Evolutionary conservation across 208 protist species (phyloP), one percentile per base, ranked within the genome.

Genomic region (Trypanosoma theileri): DNA sequence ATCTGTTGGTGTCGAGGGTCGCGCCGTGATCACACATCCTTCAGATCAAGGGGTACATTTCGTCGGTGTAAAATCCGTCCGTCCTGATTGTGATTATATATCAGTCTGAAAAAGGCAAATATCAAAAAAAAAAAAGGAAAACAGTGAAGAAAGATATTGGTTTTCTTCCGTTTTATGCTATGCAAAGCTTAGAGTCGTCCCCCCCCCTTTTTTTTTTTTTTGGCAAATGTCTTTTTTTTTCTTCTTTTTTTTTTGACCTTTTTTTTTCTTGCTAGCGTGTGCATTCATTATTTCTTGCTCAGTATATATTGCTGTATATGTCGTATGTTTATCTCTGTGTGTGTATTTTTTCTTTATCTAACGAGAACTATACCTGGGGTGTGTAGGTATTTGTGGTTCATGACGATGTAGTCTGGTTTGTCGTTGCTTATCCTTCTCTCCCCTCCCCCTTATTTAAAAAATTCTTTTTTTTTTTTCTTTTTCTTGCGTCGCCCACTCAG

Each of bases 21-120:
- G 84, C 10, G 80, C 75, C 40, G 84, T 93, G 63, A 92, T 96
- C 71, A 96, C 90, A n/a, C 71, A 79, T 16, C 85, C 86, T 0
- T 92, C 87, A 0, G 81, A 93, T 53, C 66, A 88, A 22, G 90
- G 90, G 22, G 84, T 79, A 1, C 90, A 96, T 56, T 57, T 91
- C 56, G 72, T 78, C 22, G 87, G 87, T 52, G 82, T 82, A 0
- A 59, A 19, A 22, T 42, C 59, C 6, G 59, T 67, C 22, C 51
- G 52, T 41, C 51, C 44, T n/a, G 57, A 66, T 3, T 48, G 61
- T n/a, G 60, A 76, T 22, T 76, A 76, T 42, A 62, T 76, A 22
- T 71, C 71, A 19, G 63, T 71, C 58, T 76, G 53, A 64, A 50
- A 4, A 54, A 24, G n/a, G 8, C 44, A 10, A n/a, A 48, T 10